These are phyloP conservation scores for Candida endomychidarum DNA, from an alignment of 805 yeast genomes.

Conservation along the genomic window DNA sequence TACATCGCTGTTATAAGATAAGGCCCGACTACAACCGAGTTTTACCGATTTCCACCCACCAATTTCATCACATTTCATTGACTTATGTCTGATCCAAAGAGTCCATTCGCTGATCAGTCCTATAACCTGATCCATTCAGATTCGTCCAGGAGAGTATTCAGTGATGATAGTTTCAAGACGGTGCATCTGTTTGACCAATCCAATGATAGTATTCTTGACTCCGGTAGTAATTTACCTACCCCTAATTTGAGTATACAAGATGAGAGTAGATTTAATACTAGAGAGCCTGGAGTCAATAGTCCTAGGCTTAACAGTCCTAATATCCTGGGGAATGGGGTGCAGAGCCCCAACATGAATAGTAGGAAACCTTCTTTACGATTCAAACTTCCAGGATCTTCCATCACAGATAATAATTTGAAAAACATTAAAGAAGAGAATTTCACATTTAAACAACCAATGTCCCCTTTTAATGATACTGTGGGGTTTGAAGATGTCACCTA, in stretches of 20 bases:
- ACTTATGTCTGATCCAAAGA: slow-evolving; percentile 3
- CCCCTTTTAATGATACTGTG: slow-evolving; percentile 26
- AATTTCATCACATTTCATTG: background rate
- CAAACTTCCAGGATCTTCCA: slow-evolving; percentile 25
- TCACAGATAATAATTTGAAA: slow-evolving; percentile 9
- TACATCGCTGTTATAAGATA: background rate
- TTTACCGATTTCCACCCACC: background rate
- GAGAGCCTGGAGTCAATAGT: background rate
- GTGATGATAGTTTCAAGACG: slow-evolving; percentile 21
- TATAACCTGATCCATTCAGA: slow-evolving; percentile 9
- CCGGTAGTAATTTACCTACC: slow-evolving; percentile 17
- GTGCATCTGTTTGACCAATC: slow-evolving; percentile 16
- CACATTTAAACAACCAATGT: slow-evolving; percentile 23
- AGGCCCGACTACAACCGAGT: background rate
- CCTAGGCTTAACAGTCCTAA: slow-evolving; percentile 6
- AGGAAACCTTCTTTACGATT: slow-evolving; percentile 31
- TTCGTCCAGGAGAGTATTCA: slow-evolving; percentile 13
- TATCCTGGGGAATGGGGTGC: background rate
- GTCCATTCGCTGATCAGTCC: slow-evolving; percentile 13
- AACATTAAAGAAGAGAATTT: slow-evolving; percentile 27
- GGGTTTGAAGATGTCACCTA: slow-evolving; percentile 12
- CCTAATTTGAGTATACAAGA: slow-evolving; percentile 28
- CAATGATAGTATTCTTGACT: slow-evolving; percentile 13
- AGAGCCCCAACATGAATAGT: too few species aligned
- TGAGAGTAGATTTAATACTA: slow-evolving; percentile 9